phyloP scores from a whole-genome alignment of 495 filamentous ascomycete genomes.

The Clohesyomyces aquaticus region DNA sequence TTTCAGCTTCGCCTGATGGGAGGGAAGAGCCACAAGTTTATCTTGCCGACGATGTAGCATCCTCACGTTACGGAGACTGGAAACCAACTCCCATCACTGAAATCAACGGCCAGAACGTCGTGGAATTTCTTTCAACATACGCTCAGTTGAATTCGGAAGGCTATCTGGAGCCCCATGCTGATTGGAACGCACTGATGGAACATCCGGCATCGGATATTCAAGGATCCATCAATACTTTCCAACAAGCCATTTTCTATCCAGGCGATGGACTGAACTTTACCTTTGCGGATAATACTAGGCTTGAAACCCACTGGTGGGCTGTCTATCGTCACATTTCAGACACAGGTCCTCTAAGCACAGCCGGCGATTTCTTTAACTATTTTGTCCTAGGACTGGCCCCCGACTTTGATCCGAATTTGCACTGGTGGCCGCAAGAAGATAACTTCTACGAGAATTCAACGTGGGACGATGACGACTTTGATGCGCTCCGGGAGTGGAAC shows the following conservation, averaged over 20 bases:
- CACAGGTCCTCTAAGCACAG: conserved; percentile 53
- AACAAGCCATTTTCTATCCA: conserved; percentile 52
- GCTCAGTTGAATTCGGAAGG: conserved; percentile 50
- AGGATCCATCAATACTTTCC: conserved; percentile 45
- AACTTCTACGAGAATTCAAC: neutral
- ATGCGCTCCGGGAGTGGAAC: too few relatives aligned
- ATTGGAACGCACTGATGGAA: conserved; percentile 58
- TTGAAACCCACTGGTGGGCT: conserved; percentile 45
- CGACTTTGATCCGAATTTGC: neutral
- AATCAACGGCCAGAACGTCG: conserved; percentile 53
- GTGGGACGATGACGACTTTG: too few relatives aligned
- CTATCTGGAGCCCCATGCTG: conserved; percentile 53
- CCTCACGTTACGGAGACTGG: too few relatives aligned
- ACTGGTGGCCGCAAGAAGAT: neutral
- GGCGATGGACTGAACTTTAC: conserved; percentile 51
- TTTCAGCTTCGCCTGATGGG: conserved; percentile 56
- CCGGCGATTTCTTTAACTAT: conserved; percentile 48
- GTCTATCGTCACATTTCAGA: conserved; percentile 46
- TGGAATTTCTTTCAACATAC: conserved; percentile 50
- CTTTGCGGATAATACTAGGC: conserved; percentile 48
- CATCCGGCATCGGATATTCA: conserved; percentile 53
- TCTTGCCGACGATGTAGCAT: too few relatives aligned
- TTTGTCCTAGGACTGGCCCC: conserved; percentile 30
- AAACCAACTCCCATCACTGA: conserved; percentile 47
- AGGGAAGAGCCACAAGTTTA: conserved; percentile 55